phyloP scores from a whole-genome alignment of 306 rosid species.

The Cicer arietinum region DNA sequence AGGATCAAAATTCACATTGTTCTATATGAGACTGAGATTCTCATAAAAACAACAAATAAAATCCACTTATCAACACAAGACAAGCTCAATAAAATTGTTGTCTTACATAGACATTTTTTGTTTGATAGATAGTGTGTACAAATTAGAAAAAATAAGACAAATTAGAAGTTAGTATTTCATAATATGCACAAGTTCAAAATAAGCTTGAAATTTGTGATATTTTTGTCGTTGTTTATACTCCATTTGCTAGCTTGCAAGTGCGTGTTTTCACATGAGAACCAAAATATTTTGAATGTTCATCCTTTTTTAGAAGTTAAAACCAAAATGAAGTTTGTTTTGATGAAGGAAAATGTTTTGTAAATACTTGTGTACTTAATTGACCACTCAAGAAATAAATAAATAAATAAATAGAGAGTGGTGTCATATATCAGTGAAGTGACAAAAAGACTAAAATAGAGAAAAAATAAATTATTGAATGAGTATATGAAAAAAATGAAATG shows the following conservation, averaged over 20 bases:
- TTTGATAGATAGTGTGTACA: background rate
- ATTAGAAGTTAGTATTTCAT: constrained; percentile 48
- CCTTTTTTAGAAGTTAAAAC: constrained; percentile 4
- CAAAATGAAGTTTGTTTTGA: constrained; percentile 21
- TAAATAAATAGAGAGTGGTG: background rate
- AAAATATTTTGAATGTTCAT: constrained; percentile 32
- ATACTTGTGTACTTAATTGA: background rate
- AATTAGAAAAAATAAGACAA: constrained; percentile 53
- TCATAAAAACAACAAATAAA: constrained; percentile 34
- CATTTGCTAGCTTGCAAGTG: constrained; percentile 38
- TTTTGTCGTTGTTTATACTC: constrained; percentile 43
- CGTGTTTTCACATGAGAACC: constrained; percentile 46
- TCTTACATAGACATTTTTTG: constrained; percentile 31
- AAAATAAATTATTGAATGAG: too few species aligned
- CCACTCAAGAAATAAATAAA: background rate
- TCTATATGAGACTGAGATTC: constrained; percentile 50
- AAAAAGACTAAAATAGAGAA: too few species aligned
- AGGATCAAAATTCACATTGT: constrained; percentile 39
- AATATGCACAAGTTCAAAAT: constrained; percentile 45
- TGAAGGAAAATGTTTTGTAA: too few species aligned
- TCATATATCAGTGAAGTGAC: too few species aligned
- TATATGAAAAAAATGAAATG: too few species aligned
- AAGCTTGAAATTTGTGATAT: constrained; percentile 39
- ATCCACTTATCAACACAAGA: constrained; percentile 48
- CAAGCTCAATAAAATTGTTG: constrained; percentile 31